Percentiles rank a stretch among this genome's conserved stretches.
Conservation (phyloP, 2,329 filamentous ascomycete genomes). For the Ophiostoma piceae region DNA sequence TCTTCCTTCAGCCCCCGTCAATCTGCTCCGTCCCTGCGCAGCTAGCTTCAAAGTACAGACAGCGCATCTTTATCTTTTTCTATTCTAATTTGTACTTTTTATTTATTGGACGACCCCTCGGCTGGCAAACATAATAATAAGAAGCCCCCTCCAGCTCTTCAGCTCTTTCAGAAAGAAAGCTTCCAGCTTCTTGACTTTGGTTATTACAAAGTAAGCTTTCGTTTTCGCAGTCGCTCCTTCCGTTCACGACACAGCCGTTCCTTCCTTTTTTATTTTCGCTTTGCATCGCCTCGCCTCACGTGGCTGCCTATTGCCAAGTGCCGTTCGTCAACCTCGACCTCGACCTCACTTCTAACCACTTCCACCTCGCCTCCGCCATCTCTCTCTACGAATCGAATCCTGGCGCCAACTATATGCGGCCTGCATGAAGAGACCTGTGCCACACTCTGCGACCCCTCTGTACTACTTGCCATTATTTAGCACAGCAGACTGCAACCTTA, state of each 20-base stretch:
- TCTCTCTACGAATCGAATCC: background rate
- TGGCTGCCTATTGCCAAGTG: background rate
- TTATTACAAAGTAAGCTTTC: background rate
- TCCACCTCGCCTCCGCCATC: background rate
- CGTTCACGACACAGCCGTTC: background rate
- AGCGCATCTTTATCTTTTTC: background rate
- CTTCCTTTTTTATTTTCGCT: background rate
- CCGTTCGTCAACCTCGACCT: background rate
- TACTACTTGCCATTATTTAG: conserved; percentile 14
- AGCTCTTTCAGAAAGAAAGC: background rate
- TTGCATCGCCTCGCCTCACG: conserved; percentile 1
- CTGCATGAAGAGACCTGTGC: conserved; percentile 10
- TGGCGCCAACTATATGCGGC: background rate
- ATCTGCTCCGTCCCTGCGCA: background rate
- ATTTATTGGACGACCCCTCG: background rate
- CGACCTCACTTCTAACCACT: background rate
- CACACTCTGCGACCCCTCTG: conserved; percentile 1
- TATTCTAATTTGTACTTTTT: background rate
- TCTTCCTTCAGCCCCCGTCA: background rate
- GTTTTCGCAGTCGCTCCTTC: conserved; percentile 7
- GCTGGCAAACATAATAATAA: background rate
- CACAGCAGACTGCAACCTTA: background rate
- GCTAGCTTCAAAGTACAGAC: background rate
- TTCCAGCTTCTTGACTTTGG: background rate
- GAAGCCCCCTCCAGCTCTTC: background rate